Evolutionary conservation across 345 rosid species (phyloP).

Genomic region (Salix viminalis): DNA sequence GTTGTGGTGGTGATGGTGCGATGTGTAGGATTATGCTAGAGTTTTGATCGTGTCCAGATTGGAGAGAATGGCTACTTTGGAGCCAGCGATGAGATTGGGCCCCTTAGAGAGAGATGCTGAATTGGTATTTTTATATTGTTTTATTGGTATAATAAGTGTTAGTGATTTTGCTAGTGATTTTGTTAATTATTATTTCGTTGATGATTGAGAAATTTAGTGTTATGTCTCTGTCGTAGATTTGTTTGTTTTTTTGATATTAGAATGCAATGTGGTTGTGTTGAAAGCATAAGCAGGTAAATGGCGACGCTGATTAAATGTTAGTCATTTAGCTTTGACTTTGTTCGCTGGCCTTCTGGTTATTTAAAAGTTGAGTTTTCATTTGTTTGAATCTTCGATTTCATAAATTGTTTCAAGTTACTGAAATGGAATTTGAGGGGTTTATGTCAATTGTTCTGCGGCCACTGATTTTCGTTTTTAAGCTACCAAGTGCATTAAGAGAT

Average conservation of each 20-base stretch:
- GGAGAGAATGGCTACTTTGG: constrained; percentile 27
- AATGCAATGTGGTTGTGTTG: neutral
- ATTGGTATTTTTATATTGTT: constrained; percentile 36
- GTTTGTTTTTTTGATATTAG: neutral
- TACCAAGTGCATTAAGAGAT: neutral
- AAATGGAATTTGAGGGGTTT: neutral
- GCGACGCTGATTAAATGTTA: neutral
- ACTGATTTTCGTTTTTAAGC: neutral
- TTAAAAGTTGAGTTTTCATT: too few species aligned
- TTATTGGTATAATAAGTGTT: neutral
- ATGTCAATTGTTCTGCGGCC: neutral
- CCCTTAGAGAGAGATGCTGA: constrained; percentile 56
- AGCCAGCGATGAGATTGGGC: constrained; percentile 27
- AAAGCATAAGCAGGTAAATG: neutral
- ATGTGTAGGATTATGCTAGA: constrained; percentile 2
- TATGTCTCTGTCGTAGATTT: neutral
- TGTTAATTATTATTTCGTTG: neutral
- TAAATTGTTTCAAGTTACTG: neutral
- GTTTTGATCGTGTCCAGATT: neutral
- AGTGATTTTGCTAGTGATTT: neutral
- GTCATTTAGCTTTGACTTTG: neutral
- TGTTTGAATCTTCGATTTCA: neutral
- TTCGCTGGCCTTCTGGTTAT: too few species aligned
- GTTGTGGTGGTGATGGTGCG: neutral
- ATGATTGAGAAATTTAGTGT: neutral